Evolutionary conservation across 805 yeast genomes (phyloP), one percentile per base, ranked within the genome.

Genomic region (Candida golubevii): DNA sequence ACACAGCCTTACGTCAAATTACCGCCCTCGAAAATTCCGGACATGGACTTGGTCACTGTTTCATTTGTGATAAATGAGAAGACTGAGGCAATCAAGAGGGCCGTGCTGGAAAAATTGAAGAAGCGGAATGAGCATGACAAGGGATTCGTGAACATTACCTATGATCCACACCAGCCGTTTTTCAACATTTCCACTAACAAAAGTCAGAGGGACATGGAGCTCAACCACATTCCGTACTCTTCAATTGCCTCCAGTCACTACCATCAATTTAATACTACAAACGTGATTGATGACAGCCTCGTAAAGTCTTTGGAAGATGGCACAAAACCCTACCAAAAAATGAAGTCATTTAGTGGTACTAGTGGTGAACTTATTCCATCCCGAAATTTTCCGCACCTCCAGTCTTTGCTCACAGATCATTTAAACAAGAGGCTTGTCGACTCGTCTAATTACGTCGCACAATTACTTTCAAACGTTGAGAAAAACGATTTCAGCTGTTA

Each of bases 1-100:
- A 73, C 74, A 33, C 91, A 87, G 59, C 89, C 95, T 23, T 86
- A 89, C 67, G 95, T 88, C 54, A 83, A 85, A 56, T 63, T 88
- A 33, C 96, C 97, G 3, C 84, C 93, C 33, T 85, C 96, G 1
- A 87, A 88, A 64, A 86, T 91, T 50, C 97, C 98, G 12, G 97
- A 91, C 63, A 76, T 90, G 75, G 95, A 88, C 38, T 71, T 91
- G 48, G 83, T 85, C 23, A 87, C 96, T 6, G 90, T 89, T 9
- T 86, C 85, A 43, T 76, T 80, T 37, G 81, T 88, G 18, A 66
- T 86, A 39, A 72, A 78, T 38, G 90, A 83, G 50, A 88, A 88
- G 64, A 84, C 88, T 48, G 82, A 76, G 44, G 83, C 87, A 7
- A 83, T 90, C 49, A 82, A 82, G 49, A 78, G 82, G 44, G 95